Evolutionary conservation across 495 filamentous ascomycete genomes (phyloP).

Genomic region (Penicillium coffeae): DNA sequence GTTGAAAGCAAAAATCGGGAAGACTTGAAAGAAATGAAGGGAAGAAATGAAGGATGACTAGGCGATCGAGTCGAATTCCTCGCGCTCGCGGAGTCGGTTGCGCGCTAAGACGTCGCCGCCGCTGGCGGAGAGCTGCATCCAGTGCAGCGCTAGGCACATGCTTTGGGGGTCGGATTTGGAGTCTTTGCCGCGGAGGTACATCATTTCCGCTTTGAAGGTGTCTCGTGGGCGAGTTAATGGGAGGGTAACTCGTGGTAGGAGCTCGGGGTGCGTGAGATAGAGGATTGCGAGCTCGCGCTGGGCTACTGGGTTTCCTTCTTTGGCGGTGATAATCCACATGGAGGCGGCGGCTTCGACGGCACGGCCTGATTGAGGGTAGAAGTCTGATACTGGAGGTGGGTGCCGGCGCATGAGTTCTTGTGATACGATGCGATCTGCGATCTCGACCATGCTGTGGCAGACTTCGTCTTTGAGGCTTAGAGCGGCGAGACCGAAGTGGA

Average conservation of each 20-base stretch:
- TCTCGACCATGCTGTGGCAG: conserved; percentile 84
- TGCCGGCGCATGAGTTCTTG: conserved; percentile 41
- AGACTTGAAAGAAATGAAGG: conserved; percentile 4
- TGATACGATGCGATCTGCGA: conserved; percentile 47
- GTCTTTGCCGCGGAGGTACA: conserved; percentile 54
- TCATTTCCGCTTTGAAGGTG: conserved; percentile 86
- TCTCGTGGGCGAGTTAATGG: conserved; percentile 82
- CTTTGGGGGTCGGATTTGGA: conserved; percentile 75
- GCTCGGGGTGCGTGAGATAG: conserved; percentile 88
- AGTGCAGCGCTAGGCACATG: conserved; percentile 95
- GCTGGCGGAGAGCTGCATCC: conserved; percentile 89
- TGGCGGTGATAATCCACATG: conserved; percentile 93
- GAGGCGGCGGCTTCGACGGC: conserved; percentile 77
- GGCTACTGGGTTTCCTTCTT: conserved; percentile 88
- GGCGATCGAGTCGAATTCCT: conserved; percentile 54
- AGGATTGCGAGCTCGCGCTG: conserved; percentile 92
- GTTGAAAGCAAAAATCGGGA: background rate
- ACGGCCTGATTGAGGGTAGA: conserved; percentile 34
- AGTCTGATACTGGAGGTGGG: conserved; percentile 38
- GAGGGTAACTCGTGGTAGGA: conserved; percentile 77
- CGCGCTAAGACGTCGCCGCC: conserved; percentile 86
- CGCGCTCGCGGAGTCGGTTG: conserved; percentile 74
- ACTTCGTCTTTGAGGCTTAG: conserved; percentile 86
- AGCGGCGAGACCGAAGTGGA: conserved; percentile 87
- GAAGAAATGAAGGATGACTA: conserved; percentile 20